These are phyloP conservation scores for Fragosphaeria purpurea DNA, from an alignment of 2,329 filamentous ascomycete genomes.

Conservation along the genomic window DNA sequence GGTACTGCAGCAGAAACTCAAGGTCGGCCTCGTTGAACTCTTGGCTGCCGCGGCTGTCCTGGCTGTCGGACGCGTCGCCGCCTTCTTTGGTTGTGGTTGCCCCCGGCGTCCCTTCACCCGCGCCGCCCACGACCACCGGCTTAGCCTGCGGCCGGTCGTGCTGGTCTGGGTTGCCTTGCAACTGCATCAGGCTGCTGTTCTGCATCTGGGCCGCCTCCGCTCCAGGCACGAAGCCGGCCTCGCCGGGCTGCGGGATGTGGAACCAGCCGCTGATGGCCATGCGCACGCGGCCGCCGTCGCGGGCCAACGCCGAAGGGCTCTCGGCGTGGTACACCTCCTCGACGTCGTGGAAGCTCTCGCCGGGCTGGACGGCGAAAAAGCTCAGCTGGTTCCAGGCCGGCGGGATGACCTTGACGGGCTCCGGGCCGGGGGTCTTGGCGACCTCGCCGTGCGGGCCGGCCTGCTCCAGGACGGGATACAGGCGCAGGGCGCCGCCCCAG, in stretches of 20 bases:
- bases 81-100: background rate
- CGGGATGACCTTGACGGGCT: conserved; percentile 73
- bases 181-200: conserved; percentile 83
- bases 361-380: conserved; percentile 96
- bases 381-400: conserved; percentile 96
- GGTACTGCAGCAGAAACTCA: conserved; percentile 82
- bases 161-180: conserved; percentile 82
- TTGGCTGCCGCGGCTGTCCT: conserved; percentile 30
- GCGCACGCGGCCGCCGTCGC: conserved; percentile 66
- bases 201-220: conserved; percentile 80
- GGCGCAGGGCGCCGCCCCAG: conserved; percentile 84
- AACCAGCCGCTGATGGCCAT: conserved; percentile 99
- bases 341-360: conserved; percentile 98
- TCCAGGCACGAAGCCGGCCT: conserved; percentile 82
- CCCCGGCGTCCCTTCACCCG: conserved; percentile 19
- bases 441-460: conserved; percentile 60
- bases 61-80: conserved; percentile 20
- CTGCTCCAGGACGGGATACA: conserved; percentile 64
- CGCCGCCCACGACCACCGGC: conserved; percentile 29
- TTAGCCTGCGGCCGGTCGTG: conserved; percentile 70
- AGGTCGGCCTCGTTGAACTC: conserved; percentile 67
- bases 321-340: conserved; percentile 84
- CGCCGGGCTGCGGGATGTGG: conserved; percentile 90
- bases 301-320: conserved; percentile 46
- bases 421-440: conserved; percentile 70